These are phyloP conservation scores for Mortierella hygrophila DNA, from an alignment of 192 early-diverging fungal species.

Conservation along the genomic window DNA sequence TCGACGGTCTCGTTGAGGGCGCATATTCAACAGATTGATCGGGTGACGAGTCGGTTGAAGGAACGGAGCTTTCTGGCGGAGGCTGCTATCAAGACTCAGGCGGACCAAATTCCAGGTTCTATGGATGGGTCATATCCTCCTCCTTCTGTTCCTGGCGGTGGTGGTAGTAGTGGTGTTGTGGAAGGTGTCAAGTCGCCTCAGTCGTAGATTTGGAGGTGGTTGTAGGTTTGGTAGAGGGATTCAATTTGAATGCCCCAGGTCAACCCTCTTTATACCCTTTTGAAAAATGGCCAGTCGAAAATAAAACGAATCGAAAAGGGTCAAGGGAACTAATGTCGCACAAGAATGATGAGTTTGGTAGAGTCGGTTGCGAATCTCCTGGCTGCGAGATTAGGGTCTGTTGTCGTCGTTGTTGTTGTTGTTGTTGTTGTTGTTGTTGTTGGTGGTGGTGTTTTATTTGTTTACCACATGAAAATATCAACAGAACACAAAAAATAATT, in stretches of 20 bases:
- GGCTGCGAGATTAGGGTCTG: not conserved
- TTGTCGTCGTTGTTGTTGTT: not conserved
- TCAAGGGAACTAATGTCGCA: not conserved
- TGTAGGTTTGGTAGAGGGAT: not conserved
- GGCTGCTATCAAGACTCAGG: conserved; percentile 7
- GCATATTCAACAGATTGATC: conserved; percentile 44
- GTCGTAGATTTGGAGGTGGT: not conserved
- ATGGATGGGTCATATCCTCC: not conserved
- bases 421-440: no score
- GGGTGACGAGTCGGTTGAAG: conserved; percentile 49
- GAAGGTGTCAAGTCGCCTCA: not conserved
- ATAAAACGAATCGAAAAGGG: not conserved
- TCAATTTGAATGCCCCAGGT: not conserved
- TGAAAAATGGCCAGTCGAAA: not conserved
- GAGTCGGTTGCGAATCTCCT: no score
- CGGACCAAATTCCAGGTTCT: not conserved
- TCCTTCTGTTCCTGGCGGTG: not conserved
- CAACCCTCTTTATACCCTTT: not conserved
- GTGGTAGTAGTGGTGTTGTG: not conserved
- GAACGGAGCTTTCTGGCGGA: conserved; percentile 33
- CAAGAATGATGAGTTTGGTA: not conserved
- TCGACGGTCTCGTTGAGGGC: conserved; percentile 8
- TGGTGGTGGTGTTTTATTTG: no score
- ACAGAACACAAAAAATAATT: no score
- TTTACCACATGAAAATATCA: no score